A percentile compares a stretch with the other conserved stretches of the same genome.
These are phyloP conservation scores for Leccinellum luteum DNA, from an alignment of 768 basidiomycete species.

Conservation along the genomic window DNA sequence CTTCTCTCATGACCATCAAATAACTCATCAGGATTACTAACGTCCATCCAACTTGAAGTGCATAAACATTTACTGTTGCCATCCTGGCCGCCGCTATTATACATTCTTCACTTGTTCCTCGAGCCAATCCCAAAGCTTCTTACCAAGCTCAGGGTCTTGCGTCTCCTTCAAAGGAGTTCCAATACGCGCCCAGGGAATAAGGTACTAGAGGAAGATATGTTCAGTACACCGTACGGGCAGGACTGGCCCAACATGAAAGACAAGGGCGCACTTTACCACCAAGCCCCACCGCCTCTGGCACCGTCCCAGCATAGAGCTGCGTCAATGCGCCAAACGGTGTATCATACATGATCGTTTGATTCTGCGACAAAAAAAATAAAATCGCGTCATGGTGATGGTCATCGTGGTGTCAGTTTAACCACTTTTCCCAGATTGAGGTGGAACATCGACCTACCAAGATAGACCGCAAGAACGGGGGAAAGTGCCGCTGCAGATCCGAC, in stretches of 20 bases:
- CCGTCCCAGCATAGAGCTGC: constrained; percentile 43
- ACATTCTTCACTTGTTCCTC: constrained; percentile 41
- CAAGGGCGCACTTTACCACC: constrained; percentile 40
- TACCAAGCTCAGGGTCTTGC: constrained; percentile 33
- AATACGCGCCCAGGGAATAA: constrained; percentile 45
- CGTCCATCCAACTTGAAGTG: not conserved
- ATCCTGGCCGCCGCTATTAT: not conserved
- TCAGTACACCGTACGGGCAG: not conserved
- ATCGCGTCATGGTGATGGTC: not conserved
- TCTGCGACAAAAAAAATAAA: constrained; percentile 11
- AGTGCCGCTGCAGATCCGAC: constrained; percentile 30
- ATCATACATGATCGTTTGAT: constrained; percentile 25
- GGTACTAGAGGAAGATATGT: constrained; percentile 31
- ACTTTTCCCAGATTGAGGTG: not conserved
- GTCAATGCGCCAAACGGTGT: constrained; percentile 40
- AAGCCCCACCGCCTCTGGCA: constrained; percentile 35
- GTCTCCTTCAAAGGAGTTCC: constrained; percentile 26
- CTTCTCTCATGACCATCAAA: not conserved
- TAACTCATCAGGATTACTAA: not conserved
- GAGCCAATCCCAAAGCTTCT: constrained; percentile 45
- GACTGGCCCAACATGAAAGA: not conserved
- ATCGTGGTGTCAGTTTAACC: not conserved
- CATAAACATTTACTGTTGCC: not conserved
- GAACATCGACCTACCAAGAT: constrained; percentile 13
- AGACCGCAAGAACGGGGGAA: constrained; percentile 1